These are phyloP conservation scores for Arthrobotrys pseudoclavata DNA, from an alignment of 2,329 filamentous ascomycete species.

Conservation along the genomic window DNA sequence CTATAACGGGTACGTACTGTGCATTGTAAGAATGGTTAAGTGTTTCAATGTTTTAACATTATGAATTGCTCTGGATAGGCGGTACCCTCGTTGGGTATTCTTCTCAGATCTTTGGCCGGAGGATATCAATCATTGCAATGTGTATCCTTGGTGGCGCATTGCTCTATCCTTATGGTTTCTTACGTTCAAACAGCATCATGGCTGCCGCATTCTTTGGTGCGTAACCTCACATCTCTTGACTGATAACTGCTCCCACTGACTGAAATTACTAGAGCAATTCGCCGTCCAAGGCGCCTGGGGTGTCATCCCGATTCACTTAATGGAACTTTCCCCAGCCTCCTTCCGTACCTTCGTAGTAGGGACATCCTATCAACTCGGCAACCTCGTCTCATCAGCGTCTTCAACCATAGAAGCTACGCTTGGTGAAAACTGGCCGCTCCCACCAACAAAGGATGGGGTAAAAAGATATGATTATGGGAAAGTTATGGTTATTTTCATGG, in stretches of 20 bases:
- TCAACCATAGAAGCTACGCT: conserved; percentile 75
- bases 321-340: conserved; percentile 78
- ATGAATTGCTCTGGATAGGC: conserved; percentile 66
- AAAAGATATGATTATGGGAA: conserved; percentile 80
- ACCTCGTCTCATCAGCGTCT: conserved; percentile 74
- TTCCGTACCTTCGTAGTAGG: conserved; percentile 80
- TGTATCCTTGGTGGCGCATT: conserved; percentile 79
- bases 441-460: conserved; percentile 69
- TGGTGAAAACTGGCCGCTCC: conserved; percentile 80
- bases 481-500: conserved; percentile 94
- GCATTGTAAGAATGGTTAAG: not conserved
- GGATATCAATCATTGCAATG: conserved; percentile 74
- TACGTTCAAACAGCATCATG: conserved; percentile 78
- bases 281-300: conserved; percentile 77
- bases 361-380: conserved; percentile 81
- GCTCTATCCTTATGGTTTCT: conserved; percentile 85
- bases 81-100: conserved; percentile 80
- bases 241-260: not conserved
- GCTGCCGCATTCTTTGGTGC: conserved; percentile 73
- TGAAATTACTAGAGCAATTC: conserved; percentile 69
- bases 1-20: conserved; percentile 69
- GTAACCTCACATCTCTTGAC: conserved; percentile 66
- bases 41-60: not conserved
- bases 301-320: conserved; percentile 79
- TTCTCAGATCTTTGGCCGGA: conserved; percentile 81